These are phyloP conservation scores for Saccharum spontaneum DNA, from an alignment of 176 grass and related monocot species.

Conservation along the genomic window DNA sequence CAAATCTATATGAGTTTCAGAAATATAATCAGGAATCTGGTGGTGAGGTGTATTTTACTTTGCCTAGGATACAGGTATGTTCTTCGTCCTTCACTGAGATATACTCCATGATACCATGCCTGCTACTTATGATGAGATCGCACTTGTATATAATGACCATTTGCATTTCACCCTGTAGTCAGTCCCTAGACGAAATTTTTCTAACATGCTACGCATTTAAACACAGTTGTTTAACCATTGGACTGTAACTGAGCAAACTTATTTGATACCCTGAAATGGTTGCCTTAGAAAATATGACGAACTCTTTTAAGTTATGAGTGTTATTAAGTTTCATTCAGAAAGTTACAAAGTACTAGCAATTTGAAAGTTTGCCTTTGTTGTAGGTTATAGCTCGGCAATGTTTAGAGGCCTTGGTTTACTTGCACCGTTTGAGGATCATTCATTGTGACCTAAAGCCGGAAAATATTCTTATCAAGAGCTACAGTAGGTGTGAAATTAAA, in stretches of 20 bases:
- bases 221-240: background rate
- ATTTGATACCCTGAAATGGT: background rate
- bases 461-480: slow-evolving; percentile 99
- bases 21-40: slow-evolving; percentile 93
- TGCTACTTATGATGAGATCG: background rate
- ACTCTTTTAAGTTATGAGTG: background rate
- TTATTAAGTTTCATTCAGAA: background rate
- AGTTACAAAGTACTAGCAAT: background rate
- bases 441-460: slow-evolving; percentile 95
- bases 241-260: background rate
- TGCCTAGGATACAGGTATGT: slow-evolving; percentile 93
- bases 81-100: slow-evolving; percentile 22
- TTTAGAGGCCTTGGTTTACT: slow-evolving; percentile 85
- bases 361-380: slow-evolving; percentile 24
- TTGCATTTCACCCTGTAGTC: slow-evolving; percentile 2
- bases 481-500: slow-evolving; percentile 95
- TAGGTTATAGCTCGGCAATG: slow-evolving; percentile 88
- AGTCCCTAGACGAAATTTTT: no score
- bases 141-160: background rate
- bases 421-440: slow-evolving; percentile 90
- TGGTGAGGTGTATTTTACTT: slow-evolving; percentile 71
- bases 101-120: slow-evolving; percentile 7
- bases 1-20: slow-evolving; percentile 96
- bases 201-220: no score
- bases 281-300: background rate